phyloP scores from a whole-genome alignment of 192 early-diverging fungal genomes.

The Chytriomyces sp. region DNA sequence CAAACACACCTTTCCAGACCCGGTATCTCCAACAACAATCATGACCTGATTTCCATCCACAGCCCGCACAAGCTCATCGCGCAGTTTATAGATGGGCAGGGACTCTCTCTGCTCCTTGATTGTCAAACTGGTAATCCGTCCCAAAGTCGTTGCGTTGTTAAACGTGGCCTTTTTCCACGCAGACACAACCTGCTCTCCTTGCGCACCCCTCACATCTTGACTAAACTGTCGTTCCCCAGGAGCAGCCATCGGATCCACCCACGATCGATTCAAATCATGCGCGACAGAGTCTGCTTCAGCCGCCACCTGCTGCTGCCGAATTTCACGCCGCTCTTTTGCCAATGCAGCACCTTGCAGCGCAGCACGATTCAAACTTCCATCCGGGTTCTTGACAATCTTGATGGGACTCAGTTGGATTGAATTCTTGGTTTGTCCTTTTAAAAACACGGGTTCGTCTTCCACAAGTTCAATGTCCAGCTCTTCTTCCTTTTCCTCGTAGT shows the following conservation, averaged over 20 bases:
- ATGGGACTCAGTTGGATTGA: conserved; percentile 88
- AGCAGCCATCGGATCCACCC: conserved; percentile 90
- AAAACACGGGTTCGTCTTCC: conserved; percentile 93
- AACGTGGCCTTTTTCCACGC: conserved; percentile 89
- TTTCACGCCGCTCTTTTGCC: conserved; percentile 92
- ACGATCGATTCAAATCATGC: conserved; percentile 84
- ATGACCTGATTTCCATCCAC: conserved; percentile 76
- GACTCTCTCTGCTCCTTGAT: conserved; percentile 87
- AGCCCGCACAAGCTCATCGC: conserved; percentile 78
- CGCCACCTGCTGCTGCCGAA: conserved; percentile 56
- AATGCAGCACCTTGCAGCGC: conserved; percentile 90
- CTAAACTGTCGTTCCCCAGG: conserved; percentile 84
- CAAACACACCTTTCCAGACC: conserved; percentile 79
- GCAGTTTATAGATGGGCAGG: conserved; percentile 86
- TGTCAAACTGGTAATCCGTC: conserved; percentile 78
- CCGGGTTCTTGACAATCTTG: conserved; percentile 98
- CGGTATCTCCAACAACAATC: conserved; percentile 94
- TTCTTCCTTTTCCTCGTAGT: conserved; percentile 89
- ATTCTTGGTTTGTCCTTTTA: conserved; percentile 88
- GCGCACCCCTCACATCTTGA: conserved; percentile 81
- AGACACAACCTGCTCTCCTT: conserved; percentile 61
- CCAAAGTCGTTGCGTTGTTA: conserved; percentile 86
- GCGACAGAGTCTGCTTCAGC: conserved; percentile 70
- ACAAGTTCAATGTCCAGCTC: conserved; percentile 96
- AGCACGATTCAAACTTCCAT: conserved; percentile 94